Evolutionary conservation across 805 yeast species (phyloP), one percentile per base, ranked within the genome.

Genomic region (Candida michaelii): DNA sequence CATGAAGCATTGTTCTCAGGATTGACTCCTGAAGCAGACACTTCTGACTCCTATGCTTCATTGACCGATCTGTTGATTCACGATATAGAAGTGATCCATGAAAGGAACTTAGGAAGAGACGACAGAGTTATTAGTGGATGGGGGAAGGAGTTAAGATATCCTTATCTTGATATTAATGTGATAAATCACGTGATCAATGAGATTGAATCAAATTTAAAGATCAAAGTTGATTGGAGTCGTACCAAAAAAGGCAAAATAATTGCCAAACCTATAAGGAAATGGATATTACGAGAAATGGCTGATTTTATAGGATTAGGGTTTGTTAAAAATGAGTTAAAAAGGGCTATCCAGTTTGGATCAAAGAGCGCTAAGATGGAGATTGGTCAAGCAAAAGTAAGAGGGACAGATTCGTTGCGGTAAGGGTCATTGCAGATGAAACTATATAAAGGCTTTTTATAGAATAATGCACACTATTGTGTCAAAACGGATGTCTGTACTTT

Each of bases 331-430:
- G 98, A 93, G 56, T 79, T 85, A 1, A 93, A 93, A 58, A 71
- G 99, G 36, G 99, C 99, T 0, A 89, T 93, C 46, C 99, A 93
- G 58, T 93, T 93, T 62, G 99, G 99, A 0, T 87, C 98, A 0
- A 82, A 85, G 49, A 84, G 96, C 57, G 99, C 99, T 1, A 95
- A 91, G 61, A 80, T 93, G 83, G 90, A 85, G 48, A 73, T 80
- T 3, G 91, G 91, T 1, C 78, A 84, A 33, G 83, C 90, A 3
- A 84, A 80, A 51, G 70, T 77, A 30, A 84, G 81, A 53, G 98
- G 98, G 0, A 85, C 90, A 0, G 93, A 84, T 21, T 21, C 23
- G 8, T 21, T 21, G 23, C 23, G 8, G 5, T 21, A 21, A 8
- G n/a, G n/a, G n/a, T n/a, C n/a, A n/a, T n/a, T n/a, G n/a, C n/a